Percentiles rank a stretch among this genome's conserved stretches.
phyloP scores from a whole-genome alignment of 1,284 basidiomycete species.

The Leccinum subrobustum region DNA sequence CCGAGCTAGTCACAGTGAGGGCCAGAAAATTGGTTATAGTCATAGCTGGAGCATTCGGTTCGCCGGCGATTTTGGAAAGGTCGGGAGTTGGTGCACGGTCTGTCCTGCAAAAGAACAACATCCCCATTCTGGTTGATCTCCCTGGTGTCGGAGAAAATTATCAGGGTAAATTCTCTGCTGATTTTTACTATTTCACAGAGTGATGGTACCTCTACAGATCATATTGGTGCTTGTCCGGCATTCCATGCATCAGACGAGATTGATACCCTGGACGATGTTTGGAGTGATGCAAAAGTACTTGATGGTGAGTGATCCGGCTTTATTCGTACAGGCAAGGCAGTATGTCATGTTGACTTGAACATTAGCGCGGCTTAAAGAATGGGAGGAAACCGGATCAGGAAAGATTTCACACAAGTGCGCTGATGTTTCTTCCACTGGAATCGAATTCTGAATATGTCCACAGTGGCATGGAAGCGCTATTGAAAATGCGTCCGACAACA shows the following conservation, averaged over 20 bases:
- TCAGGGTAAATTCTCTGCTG: constrained; percentile 37
- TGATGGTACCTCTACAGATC: neutral
- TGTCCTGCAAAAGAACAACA: no score
- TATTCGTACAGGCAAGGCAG: neutral
- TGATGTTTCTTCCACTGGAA: neutral
- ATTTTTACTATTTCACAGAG: neutral
- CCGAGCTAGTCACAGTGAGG: constrained; percentile 27
- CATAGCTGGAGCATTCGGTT: constrained; percentile 53
- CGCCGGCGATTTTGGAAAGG: constrained; percentile 53
- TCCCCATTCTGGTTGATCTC: no score
- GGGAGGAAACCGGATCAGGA: neutral
- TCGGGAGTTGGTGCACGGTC: constrained; percentile 40
- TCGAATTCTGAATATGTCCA: neutral
- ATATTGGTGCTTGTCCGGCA: neutral
- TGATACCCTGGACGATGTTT: neutral
- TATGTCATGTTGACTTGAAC: neutral
- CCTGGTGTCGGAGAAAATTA: no score
- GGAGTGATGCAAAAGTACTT: neutral
- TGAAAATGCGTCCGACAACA: constrained; percentile 39
- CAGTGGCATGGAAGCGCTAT: constrained; percentile 38
- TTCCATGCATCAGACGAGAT: neutral
- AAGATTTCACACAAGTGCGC: neutral
- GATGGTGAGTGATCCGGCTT: neutral
- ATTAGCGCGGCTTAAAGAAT: neutral
- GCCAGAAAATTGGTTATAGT: constrained; percentile 48